Evolutionary conservation across 148 eudicot genomes (phyloP), one percentile per base, ranked within the genome.

Genomic region (Fallopia convolvulus): DNA sequence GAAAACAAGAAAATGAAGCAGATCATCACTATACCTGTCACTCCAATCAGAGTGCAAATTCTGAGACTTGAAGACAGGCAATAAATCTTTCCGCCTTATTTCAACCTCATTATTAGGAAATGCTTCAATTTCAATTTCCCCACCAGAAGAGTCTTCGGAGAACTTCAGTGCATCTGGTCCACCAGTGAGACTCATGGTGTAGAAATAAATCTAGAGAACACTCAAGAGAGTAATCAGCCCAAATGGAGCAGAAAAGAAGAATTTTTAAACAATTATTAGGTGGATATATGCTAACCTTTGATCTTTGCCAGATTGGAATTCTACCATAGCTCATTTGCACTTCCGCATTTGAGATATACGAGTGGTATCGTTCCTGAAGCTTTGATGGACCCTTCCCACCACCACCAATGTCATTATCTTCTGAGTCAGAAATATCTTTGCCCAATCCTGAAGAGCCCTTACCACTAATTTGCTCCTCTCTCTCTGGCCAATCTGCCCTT

Each of bases 271-370:
- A 15, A 40, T 3, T 70, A 47, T 55, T 36, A 68, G 77, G 58
- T 14, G 33, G 2, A 14, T 58, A 46, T 21, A 46, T 61, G 66
- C 74, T n/a, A 79, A 85, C 88, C 86, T 85, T 81, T 47, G 82
- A 74, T 23, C 80, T 83, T 80, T 85, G 84, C 88, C 88, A 85
- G 47, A 81, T 58, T 26, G 82, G 84, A 23, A 75, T 32, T 74
- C 84, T 83, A 73, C 82, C 81, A 61, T 53, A 74, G 65, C 79
- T 74, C 47, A 81, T 77, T 77, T 85, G 86, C 79, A 85, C 84
- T 82, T 85, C 88, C 11, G 81, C 86, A 79, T 85, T 85, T 33
- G 86, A 81, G 32, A 85, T 61, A 75, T 85, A 79, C 72, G 65
- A 70, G 58, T 80, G 82, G 53, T 82, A 76, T 70, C 80, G 61